These are phyloP conservation scores for Silene uniflora DNA, from an alignment of 148 eudicot genomes.

Conservation along the genomic window DNA sequence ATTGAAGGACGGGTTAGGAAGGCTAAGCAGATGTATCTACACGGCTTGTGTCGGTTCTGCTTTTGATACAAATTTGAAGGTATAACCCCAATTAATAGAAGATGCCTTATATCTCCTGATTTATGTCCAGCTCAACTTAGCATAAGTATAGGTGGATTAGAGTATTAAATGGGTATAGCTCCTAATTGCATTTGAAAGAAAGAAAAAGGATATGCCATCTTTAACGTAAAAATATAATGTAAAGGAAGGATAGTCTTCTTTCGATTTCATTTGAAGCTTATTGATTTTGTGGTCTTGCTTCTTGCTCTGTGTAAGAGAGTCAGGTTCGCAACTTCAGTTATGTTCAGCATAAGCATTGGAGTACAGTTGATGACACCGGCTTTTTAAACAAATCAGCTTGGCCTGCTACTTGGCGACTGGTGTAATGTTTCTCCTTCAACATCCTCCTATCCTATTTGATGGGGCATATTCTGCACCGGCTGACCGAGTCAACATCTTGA, in stretches of 20 bases:
- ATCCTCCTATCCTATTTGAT: not conserved
- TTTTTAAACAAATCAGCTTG: conserved; percentile 89
- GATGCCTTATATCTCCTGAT: not conserved
- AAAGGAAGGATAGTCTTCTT: not conserved
- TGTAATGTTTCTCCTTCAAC: conserved; percentile 45
- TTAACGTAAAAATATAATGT: too few relatives aligned
- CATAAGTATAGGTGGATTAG: not conserved
- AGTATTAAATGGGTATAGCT: too few relatives aligned
- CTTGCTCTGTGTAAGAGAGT: conserved; percentile 53
- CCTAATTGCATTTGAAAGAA: too few relatives aligned
- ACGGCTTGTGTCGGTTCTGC: conserved; percentile 87
- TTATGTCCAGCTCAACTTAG: not conserved
- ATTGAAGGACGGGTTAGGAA: conserved; percentile 92
- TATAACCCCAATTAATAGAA: conserved; percentile 19
- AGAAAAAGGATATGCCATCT: too few relatives aligned
- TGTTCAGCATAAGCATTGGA: conserved; percentile 96
- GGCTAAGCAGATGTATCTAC: conserved; percentile 90
- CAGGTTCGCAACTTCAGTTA: conserved; percentile 73
- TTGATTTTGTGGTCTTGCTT: conserved; percentile 10
- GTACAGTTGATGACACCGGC: conserved; percentile 86
- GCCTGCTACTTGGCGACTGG: conserved; percentile 88
- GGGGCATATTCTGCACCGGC: too few relatives aligned
- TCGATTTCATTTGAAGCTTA: conserved; percentile 3
- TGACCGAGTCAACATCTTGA: too few relatives aligned
- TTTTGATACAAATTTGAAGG: conserved; percentile 95